A percentile compares a stretch with the other conserved stretches of the same genome.
phyloP scores from a whole-genome alignment of 1,284 basidiomycete species.

The Papiliotrema nemorosa region DNA sequence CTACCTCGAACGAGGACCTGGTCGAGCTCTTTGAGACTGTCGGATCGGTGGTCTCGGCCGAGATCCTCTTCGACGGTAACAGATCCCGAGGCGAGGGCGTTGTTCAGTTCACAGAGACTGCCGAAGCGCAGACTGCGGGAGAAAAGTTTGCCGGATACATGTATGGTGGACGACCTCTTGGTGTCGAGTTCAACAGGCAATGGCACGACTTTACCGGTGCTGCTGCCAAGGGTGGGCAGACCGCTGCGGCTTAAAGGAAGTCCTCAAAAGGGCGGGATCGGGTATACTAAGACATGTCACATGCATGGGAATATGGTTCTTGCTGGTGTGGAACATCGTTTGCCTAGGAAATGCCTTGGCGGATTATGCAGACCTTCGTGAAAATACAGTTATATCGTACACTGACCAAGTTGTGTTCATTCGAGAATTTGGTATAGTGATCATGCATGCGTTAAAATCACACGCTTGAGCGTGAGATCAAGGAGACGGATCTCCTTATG shows the following conservation, averaged over 20 bases:
- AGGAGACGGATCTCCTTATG: too few relatives aligned
- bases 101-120: conserved; percentile 84
- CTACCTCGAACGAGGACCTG: conserved; percentile 96
- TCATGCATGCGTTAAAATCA: too few relatives aligned
- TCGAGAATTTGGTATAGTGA: too few relatives aligned
- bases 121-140: conserved; percentile 90
- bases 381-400: too few relatives aligned
- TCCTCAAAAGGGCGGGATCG: too few relatives aligned
- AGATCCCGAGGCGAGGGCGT: conserved; percentile 91
- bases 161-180: conserved; percentile 83
- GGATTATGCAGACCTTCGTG: too few relatives aligned
- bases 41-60: conserved; percentile 87
- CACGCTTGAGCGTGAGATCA: too few relatives aligned
- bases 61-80: conserved; percentile 85
- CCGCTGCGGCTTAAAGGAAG: conserved; percentile 7
- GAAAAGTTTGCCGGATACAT: conserved; percentile 88
- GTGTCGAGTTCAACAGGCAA: conserved; percentile 87
- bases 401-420: too few relatives aligned
- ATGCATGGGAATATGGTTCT: too few relatives aligned
- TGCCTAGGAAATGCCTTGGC: too few relatives aligned
- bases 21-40: conserved; percentile 98
- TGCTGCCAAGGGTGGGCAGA: conserved; percentile 76
- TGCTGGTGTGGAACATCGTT: too few relatives aligned
- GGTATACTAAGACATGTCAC: too few relatives aligned
- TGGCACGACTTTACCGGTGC: conserved; percentile 84